These are phyloP conservation scores for Arthrobotrys megalospora DNA, from an alignment of 2,329 filamentous ascomycete genomes.

Conservation along the genomic window DNA sequence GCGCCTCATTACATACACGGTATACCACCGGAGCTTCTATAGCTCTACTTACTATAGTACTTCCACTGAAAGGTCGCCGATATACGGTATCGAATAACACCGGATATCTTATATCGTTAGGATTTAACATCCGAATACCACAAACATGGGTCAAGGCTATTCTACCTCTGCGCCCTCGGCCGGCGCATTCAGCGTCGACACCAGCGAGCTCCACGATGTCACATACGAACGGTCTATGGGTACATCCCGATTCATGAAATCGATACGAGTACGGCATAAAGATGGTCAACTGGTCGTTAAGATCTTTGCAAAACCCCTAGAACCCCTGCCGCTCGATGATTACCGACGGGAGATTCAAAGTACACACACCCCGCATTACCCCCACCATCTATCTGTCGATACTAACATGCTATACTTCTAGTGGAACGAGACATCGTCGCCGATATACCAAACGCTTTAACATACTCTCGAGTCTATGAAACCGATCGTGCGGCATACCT, in stretches of 20 bases:
- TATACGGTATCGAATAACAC: conserved; percentile 62
- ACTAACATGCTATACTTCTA: conserved; percentile 67
- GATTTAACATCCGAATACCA: conserved; percentile 62
- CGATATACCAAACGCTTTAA: conserved; percentile 89
- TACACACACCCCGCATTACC: conserved; percentile 69
- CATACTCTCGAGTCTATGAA: conserved; percentile 91
- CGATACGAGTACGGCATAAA: conserved; percentile 88
- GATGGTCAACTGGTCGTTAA: conserved; percentile 95
- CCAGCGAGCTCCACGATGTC: conserved; percentile 90
- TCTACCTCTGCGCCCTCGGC: conserved; percentile 79
- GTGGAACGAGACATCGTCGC: conserved; percentile 84
- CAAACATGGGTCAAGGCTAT: conserved; percentile 92
- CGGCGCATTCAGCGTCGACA: conserved; percentile 79
- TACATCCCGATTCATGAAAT: conserved; percentile 95
- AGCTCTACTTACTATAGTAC: neutral
- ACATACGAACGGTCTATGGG: conserved; percentile 93
- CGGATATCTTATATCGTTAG: conserved; percentile 28
- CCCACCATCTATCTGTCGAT: neutral
- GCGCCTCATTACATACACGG: conserved; percentile 6
- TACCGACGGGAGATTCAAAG: conserved; percentile 84
- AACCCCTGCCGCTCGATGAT: conserved; percentile 81
- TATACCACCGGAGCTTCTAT: neutral
- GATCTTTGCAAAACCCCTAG: conserved; percentile 86
- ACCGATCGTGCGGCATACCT: conserved; percentile 92
- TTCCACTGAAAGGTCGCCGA: conserved; percentile 12